phyloP scores from a whole-genome alignment of 108 stramenopile species.

The Skeletonema costatum region DNA sequence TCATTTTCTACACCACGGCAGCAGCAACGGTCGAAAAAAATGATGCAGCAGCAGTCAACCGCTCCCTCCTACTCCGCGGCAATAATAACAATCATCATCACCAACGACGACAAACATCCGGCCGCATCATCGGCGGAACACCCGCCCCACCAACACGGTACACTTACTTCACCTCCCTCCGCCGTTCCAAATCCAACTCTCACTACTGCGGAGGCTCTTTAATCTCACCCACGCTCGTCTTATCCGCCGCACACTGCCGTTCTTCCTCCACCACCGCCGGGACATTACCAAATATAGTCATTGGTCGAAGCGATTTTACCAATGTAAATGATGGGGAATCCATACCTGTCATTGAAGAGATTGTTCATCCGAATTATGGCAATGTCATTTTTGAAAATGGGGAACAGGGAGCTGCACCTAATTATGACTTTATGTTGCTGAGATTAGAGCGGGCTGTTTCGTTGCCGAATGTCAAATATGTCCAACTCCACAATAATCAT shows the following conservation, averaged over 20 bases:
- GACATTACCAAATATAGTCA: not conserved
- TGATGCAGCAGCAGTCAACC: too few species aligned
- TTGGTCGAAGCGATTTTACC: not conserved
- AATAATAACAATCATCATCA: too few species aligned
- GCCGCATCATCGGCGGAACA: not conserved
- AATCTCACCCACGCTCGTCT: not conserved
- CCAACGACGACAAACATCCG: too few species aligned
- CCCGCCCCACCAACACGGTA: not conserved
- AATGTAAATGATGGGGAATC: not conserved
- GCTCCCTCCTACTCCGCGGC: too few species aligned
- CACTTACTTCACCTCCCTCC: slow-evolving; percentile 5
- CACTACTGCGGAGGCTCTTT: slow-evolving; percentile 16
- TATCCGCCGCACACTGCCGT: slow-evolving; percentile 18
- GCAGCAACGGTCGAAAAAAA: not conserved
- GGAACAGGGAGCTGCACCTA: not conserved
- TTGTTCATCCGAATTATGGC: not conserved
- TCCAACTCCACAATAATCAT: not conserved
- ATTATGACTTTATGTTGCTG: slow-evolving; percentile 11
- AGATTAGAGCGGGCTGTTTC: not conserved
- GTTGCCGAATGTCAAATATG: not conserved
- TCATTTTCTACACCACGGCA: not conserved
- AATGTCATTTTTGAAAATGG: not conserved
- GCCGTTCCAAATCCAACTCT: not conserved
- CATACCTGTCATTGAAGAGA: not conserved
- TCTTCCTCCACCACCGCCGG: not conserved